A percentile compares a stretch with the other conserved stretches of the same genome.
Evolutionary conservation across 768 basidiomycete species (phyloP).

Genomic region (Tulasnella sp.): DNA sequence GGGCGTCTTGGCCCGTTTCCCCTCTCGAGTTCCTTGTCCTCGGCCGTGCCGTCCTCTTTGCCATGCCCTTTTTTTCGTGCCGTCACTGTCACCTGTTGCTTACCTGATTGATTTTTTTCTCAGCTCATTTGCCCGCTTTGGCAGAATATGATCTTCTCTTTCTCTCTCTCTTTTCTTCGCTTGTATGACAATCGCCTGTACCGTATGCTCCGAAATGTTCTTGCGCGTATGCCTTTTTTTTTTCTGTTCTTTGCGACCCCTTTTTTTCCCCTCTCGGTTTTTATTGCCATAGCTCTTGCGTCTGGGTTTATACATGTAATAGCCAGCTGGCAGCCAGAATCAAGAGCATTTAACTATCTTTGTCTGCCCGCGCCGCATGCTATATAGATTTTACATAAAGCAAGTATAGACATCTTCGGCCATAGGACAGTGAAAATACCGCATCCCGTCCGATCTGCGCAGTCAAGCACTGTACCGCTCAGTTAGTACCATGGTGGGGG

Average conservation of each 20-base stretch:
- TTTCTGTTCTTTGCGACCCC: no score
- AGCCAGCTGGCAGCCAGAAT: no score
- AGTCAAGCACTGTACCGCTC: no score
- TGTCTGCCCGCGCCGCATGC: no score
- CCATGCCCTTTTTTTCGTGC: no score
- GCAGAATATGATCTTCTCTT: neutral
- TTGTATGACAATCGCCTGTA: neutral
- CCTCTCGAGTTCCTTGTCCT: neutral
- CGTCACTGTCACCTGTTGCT: neutral
- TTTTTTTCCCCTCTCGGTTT: no score
- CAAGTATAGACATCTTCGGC: neutral
- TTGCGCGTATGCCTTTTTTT: neutral
- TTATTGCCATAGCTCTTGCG: no score
- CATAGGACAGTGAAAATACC: neutral
- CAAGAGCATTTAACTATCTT: no score
- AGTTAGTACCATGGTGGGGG: no score
- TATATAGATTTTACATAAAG: neutral
- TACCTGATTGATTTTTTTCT: neutral
- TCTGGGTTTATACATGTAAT: no score
- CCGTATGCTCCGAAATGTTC: neutral
- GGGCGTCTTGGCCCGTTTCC: neutral
- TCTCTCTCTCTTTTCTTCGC: neutral
- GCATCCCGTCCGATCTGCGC: no score
- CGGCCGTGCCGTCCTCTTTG: neutral
- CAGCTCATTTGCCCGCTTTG: neutral